Base-by-base conservation (phyloP, 768 basidiomycete genomes). In the Lentinus tigrinus region DNA sequence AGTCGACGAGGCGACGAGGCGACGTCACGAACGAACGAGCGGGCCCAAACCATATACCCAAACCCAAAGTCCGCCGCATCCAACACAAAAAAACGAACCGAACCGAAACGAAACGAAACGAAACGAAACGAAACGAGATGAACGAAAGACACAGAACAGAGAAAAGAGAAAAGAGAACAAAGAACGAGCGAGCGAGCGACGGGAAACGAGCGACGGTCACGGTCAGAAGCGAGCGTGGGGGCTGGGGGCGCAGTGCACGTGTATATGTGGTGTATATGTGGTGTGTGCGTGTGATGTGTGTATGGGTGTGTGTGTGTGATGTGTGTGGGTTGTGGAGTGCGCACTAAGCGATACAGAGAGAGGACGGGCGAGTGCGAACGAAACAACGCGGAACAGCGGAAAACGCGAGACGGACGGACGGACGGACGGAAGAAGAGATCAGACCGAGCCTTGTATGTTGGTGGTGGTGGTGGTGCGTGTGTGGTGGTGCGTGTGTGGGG, bases 51-150 rank as follows among this genome's bases (percentile, higher is more conserved):
- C 47, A 49, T 40, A 23, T 34, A 42, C 55, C 55, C 55, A 56
- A 48, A 42, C 55, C 55, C 55, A 56, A 48, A 49, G 55, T 56
- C 34, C 55, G 47, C 47, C n/a, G 23, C 38, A 23, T 16, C 23
- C 1, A n/a, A n/a, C 19, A 26, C 1, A 40, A 16, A 40, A 24
- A 52, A 4, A 47, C n/a, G 21, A 19, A n/a, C n/a, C n/a, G n/a
- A n/a, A n/a, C n/a, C n/a, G 19, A 26, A 6, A 28, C n/a, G 19
- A 23, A 44, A 42, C n/a, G 21, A 26, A 31, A 7, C 27, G 52
- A 24, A 28, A n/a, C n/a, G n/a, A n/a, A n/a, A n/a, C n/a, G n/a
- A n/a, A n/a, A n/a, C n/a, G 11, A 17, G 46, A 9, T 14, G 38
- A 43, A 43, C 3, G 52, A 39, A 3, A 44, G 6, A 28, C n/a